These are phyloP conservation scores for Mycena kentingensis DNA, from an alignment of 768 basidiomycete species.

Conservation along the genomic window DNA sequence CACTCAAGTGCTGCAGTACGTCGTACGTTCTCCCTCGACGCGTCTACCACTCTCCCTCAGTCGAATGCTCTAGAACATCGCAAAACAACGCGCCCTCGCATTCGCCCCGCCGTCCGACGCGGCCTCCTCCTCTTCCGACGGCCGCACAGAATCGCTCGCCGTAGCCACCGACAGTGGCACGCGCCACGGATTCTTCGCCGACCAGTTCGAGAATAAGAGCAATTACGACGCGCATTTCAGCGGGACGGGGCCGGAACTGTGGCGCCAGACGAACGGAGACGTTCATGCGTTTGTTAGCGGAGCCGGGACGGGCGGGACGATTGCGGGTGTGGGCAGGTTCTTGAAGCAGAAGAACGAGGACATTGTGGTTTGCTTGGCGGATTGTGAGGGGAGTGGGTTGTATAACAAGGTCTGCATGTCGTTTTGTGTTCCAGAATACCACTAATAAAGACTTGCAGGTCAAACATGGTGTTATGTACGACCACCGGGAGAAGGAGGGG, in stretches of 20 bases:
- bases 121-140: conserved; percentile 51
- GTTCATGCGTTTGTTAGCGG: conserved; percentile 88
- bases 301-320: conserved; percentile 95
- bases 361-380: conserved; percentile 74
- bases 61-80: conserved; percentile 69
- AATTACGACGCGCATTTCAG: conserved; percentile 88
- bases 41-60: neutral
- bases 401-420: conserved; percentile 75
- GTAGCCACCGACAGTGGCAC: conserved; percentile 39
- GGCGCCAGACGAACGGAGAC: conserved; percentile 84
- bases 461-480: conserved; percentile 93
- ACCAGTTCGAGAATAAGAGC: conserved; percentile 96
- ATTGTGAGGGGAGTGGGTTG: conserved; percentile 93
- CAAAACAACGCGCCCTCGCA: conserved; percentile 70
- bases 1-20: conserved; percentile 48
- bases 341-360: conserved; percentile 74
- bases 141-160: conserved; percentile 50
- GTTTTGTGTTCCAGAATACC: neutral
- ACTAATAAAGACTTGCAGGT: conserved; percentile 45
- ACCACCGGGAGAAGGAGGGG: conserved; percentile 89
- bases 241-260: conserved; percentile 94
- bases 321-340: conserved; percentile 81
- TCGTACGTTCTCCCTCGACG: conserved; percentile 46
- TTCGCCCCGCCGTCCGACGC: conserved; percentile 55
- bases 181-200: conserved; percentile 80